Conservation (phyloP, 495 filamentous ascomycete genomes). For the Coniosporium apollinis region DNA sequence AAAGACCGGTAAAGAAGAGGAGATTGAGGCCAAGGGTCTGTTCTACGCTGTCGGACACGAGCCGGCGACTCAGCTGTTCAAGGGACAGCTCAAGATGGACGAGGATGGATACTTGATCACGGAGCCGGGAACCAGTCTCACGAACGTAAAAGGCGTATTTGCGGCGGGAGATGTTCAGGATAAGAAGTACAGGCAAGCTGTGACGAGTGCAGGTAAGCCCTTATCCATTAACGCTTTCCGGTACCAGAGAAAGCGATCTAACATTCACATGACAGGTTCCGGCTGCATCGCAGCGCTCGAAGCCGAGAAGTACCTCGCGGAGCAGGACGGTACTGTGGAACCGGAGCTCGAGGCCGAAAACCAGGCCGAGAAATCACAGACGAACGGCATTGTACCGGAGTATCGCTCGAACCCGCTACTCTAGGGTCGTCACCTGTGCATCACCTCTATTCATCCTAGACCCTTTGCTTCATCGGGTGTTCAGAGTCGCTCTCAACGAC, state of each 20-base stretch:
- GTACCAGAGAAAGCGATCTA: too few species aligned
- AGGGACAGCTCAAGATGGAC: slow-evolving; percentile 74
- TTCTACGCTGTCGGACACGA: slow-evolving; percentile 98
- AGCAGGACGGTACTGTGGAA: slow-evolving; percentile 40
- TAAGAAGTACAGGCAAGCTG: slow-evolving; percentile 93
- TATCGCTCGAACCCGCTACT: slow-evolving; percentile 48
- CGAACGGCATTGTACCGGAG: slow-evolving; percentile 37
- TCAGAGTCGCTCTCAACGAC: too few species aligned
- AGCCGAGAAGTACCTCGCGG: slow-evolving; percentile 78
- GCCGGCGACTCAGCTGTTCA: slow-evolving; percentile 73
- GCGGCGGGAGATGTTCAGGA: slow-evolving; percentile 97
- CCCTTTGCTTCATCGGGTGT: too few species aligned
- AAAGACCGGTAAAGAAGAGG: slow-evolving; percentile 59
- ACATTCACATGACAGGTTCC: slow-evolving; percentile 62
- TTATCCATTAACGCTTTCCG: slow-evolving; percentile 2
- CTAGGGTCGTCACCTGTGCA: too few species aligned
- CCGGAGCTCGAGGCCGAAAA: slow-evolving; percentile 22
- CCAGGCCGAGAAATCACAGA: slow-evolving; percentile 27
- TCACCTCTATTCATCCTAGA: too few species aligned
- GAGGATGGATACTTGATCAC: slow-evolving; percentile 80
- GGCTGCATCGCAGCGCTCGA: slow-evolving; percentile 92
- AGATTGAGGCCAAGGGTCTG: slow-evolving; percentile 73
- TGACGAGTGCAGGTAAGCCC: slow-evolving; percentile 84
- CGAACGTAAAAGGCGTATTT: slow-evolving; percentile 83
- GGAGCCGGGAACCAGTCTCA: slow-evolving; percentile 72